Evolutionary conservation across 108 stramenopile genomes (phyloP).

Genomic region (Pseudonitzschia multiseries): DNA sequence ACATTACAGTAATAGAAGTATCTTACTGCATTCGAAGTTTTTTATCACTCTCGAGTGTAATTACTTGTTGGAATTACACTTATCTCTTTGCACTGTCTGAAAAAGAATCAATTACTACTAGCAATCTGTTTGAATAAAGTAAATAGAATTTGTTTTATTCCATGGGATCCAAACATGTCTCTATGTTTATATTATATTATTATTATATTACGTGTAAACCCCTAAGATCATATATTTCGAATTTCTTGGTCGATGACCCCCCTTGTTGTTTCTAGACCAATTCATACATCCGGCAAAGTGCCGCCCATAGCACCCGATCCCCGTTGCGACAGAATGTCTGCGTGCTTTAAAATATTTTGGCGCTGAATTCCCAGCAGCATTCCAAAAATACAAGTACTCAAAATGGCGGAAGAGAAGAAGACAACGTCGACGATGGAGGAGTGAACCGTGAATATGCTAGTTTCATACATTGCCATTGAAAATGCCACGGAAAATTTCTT

Average conservation of each 20-base stretch:
- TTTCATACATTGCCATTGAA: conserved; percentile 52
- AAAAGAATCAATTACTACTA: too few species aligned
- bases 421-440: conserved; percentile 48
- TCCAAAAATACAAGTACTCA: conserved; percentile 47
- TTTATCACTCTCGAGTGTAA: too few species aligned
- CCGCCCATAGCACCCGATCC: neutral
- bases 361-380: conserved; percentile 75
- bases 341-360: conserved; percentile 61
- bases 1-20: too few species aligned
- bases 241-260: neutral
- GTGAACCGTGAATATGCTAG: conserved; percentile 47
- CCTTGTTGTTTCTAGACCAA: neutral
- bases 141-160: too few species aligned
- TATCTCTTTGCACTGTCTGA: too few species aligned
- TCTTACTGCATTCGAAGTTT: too few species aligned
- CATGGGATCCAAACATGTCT: too few species aligned
- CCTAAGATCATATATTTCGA: too few species aligned
- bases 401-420: conserved; percentile 52
- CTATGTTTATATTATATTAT: too few species aligned
- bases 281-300: conserved; percentile 6
- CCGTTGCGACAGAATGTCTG: conserved; percentile 8
- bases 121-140: too few species aligned
- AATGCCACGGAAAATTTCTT: conserved; percentile 54
- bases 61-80: too few species aligned
- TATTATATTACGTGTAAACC: too few species aligned